Evolutionary conservation across 805 yeast genomes (phyloP), one percentile per base, ranked within the genome.

Genomic region (Candida sphagnicola): DNA sequence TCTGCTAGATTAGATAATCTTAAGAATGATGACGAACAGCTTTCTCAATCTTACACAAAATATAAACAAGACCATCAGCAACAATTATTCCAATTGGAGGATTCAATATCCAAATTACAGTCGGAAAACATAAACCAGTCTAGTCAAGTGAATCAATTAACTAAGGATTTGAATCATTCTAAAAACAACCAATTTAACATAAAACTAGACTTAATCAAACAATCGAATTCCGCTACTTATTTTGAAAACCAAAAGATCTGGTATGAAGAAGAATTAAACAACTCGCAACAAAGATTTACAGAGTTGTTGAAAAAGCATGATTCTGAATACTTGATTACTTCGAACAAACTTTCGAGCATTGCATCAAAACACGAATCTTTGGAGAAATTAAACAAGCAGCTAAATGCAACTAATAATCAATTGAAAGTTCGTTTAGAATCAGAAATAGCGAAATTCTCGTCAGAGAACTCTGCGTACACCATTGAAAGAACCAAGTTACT

Each of bases 401-500:
- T 76, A 4, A 53, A 75, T 18, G 46, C 65, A 1, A 66, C 75
- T 39, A 56, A 78, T 18, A 75, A 74, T 45, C 61, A 68, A 3
- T 53, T 81, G 18, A 70, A 69, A 17, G 77, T 72, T 45, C 62
- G 70, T 18, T 37, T 55, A 13, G 70, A 66, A 36, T 36, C 42
- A n/a, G 54, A 51, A 28, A 37, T 54, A 3, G 34, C 50, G 4
- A 40, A 53, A 26, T 45, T 42, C 5, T 42, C 57, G 1, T 50
- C 50, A 8, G 40, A 56, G 21, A 57, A 53, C 32, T 51, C 58
- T 12, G 50, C 53, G 21, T 47, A 47, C 21, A 62, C 61, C 31
- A 71, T 72, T 23, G 89, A 82, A 51, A 72, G 80, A 60, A 56
- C 58, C 8, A 56, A 57, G 30, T 51, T 58, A 14, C 41, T 56